phyloP scores from a whole-genome alignment of 495 filamentous ascomycete species.

The Lasiosphaeriaceae sp. region DNA sequence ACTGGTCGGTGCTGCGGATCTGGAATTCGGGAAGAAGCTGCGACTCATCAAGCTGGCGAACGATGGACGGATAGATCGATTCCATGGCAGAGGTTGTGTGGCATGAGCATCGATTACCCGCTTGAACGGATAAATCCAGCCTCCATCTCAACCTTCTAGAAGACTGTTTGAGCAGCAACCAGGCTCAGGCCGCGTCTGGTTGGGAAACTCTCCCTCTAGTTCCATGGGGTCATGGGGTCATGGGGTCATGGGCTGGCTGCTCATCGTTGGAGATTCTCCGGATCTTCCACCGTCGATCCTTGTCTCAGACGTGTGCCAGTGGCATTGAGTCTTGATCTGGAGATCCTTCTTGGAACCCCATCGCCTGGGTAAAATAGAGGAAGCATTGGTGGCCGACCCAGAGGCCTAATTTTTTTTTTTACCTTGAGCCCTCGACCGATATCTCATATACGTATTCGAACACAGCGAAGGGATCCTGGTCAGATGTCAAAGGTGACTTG shows the following conservation, averaged over 20 bases:
- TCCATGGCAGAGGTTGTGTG: conserved; percentile 1
- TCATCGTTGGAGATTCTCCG: conserved; percentile 10
- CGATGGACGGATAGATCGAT: neutral
- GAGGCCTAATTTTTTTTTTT: too few species aligned
- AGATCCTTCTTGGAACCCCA: neutral
- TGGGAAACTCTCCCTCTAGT: conserved; percentile 6
- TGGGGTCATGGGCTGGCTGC: too few species aligned
- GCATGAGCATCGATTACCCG: conserved; percentile 15
- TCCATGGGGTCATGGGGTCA: too few species aligned
- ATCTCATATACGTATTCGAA: too few species aligned
- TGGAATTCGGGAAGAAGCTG: neutral
- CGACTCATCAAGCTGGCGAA: neutral
- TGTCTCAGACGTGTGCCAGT: conserved; percentile 19
- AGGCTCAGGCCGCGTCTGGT: neutral
- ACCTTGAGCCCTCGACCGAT: too few species aligned
- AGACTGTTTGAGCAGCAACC: conserved; percentile 3
- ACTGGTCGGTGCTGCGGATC: neutral
- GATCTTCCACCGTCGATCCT: conserved; percentile 12
- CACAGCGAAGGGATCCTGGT: too few species aligned
- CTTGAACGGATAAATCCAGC: conserved; percentile 14
- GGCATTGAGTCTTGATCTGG: conserved; percentile 5
- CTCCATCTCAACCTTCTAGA: conserved; percentile 9
- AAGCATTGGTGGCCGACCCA: neutral
- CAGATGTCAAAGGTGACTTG: too few species aligned
- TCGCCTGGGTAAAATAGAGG: conserved; percentile 16